A percentile compares a stretch with the other conserved stretches of the same genome.
These are phyloP conservation scores for Leptomonas pyrrhocoris DNA, from an alignment of 208 protist genomes.

Conservation along the genomic window DNA sequence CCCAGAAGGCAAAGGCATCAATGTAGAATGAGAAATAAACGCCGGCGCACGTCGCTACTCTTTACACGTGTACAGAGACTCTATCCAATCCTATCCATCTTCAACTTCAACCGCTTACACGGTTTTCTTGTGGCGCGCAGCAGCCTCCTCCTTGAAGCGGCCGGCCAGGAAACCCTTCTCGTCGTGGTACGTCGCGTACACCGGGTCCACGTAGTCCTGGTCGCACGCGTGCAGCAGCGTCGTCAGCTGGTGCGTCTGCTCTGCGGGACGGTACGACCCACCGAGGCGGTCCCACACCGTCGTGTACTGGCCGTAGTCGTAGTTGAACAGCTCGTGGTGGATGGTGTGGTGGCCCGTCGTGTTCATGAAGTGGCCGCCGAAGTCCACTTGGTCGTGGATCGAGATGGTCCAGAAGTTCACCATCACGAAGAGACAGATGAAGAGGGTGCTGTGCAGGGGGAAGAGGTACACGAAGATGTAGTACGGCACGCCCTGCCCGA, in stretches of 20 bases:
- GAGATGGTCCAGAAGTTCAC: conserved; percentile 96
- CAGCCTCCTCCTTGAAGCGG: conserved; percentile 51
- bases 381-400: conserved; percentile 93
- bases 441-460: conserved; percentile 88
- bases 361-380: conserved; percentile 80
- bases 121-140: conserved; percentile 21
- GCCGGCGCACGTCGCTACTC: too few relatives aligned
- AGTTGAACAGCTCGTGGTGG: conserved; percentile 93
- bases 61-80: too few relatives aligned
- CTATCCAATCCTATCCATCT: neutral
- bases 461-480: conserved; percentile 92
- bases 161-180: conserved; percentile 56
- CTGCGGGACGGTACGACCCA: conserved; percentile 76
- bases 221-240: conserved; percentile 29
- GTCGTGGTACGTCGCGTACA: conserved; percentile 49
- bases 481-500: conserved; percentile 92
- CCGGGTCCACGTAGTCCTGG: conserved; percentile 41
- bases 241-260: conserved; percentile 71
- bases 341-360: conserved; percentile 92
- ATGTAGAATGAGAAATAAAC: too few relatives aligned
- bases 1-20: too few relatives aligned
- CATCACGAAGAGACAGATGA: conserved; percentile 85
- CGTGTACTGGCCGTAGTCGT: conserved; percentile 95
- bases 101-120: neutral
- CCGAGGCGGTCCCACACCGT: conserved; percentile 93